These are phyloP conservation scores for Flaveria sonorensis DNA, from an alignment of 129 eudicot species.

Conservation along the genomic window DNA sequence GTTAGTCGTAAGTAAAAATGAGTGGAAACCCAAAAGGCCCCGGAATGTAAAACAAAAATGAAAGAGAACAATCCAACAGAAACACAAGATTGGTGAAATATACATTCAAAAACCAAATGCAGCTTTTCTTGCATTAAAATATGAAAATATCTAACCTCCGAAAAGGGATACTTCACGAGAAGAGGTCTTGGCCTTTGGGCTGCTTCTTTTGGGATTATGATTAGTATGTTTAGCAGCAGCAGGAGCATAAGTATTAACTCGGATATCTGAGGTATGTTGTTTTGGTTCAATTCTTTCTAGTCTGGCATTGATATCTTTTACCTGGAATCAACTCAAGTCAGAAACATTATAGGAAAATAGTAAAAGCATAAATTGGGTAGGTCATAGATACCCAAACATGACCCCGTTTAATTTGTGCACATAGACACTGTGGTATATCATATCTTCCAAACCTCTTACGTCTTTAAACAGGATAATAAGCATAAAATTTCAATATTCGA, in stretches of 20 bases:
- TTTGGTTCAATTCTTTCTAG: conserved; percentile 89
- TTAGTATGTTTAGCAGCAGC: conserved; percentile 47
- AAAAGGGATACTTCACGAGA: conserved; percentile 83
- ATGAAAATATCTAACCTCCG: conserved; percentile 57
- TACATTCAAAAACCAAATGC: conserved; percentile 4
- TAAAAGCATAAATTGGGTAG: conserved; percentile 3
- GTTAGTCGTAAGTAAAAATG: background rate
- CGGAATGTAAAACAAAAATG: background rate
- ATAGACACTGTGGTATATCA: background rate
- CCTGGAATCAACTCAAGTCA: conserved; percentile 47
- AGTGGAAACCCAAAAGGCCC: background rate
- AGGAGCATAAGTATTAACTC: conserved; percentile 52
- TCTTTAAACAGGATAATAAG: background rate
- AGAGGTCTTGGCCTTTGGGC: conserved; percentile 83
- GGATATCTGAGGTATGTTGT: conserved; percentile 60
- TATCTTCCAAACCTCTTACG: conserved; percentile 8
- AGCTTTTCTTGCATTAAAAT: conserved; percentile 9
- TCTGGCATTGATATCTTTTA: conserved; percentile 86
- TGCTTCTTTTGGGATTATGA: conserved; percentile 75
- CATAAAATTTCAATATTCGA: background rate
- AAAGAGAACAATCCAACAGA: conserved; percentile 6
- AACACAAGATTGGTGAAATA: background rate
- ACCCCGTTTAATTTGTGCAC: conserved; percentile 10
- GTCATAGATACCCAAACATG: conserved; percentile 19
- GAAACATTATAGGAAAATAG: conserved; percentile 2